These are phyloP conservation scores for Anisodus tanguticus DNA, from an alignment of 257 asterid species.

Conservation along the genomic window DNA sequence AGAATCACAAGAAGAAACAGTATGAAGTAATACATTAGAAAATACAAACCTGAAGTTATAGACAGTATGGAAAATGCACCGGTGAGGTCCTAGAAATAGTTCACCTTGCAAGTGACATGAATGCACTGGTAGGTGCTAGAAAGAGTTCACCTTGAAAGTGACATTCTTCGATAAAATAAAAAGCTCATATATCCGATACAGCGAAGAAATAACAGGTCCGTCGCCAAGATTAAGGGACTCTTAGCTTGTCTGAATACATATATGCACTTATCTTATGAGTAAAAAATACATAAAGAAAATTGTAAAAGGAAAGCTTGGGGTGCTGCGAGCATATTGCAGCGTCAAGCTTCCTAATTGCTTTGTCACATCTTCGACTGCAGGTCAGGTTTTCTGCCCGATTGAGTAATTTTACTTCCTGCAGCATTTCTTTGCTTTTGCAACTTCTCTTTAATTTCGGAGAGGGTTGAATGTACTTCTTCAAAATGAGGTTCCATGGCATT, in stretches of 20 bases:
- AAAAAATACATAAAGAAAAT: background rate
- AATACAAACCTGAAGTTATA: too few relatives aligned
- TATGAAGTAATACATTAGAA: too few relatives aligned
- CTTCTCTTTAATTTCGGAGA: conserved; percentile 49
- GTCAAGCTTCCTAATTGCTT: background rate
- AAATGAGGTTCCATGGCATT: conserved; percentile 66
- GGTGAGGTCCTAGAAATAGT: too few relatives aligned
- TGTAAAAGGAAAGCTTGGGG: background rate
- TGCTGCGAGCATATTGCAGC: background rate
- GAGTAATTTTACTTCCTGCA: conserved; percentile 13
- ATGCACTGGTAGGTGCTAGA: too few relatives aligned
- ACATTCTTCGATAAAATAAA: background rate
- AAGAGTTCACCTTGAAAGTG: too few relatives aligned
- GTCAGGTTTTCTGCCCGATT: conserved; percentile 22
- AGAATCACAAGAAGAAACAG: too few relatives aligned
- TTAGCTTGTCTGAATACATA: background rate
- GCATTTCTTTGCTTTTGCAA: conserved; percentile 41
- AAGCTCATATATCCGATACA: background rate
- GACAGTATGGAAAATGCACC: background rate
- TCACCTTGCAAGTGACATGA: too few relatives aligned
- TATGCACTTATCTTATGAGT: background rate
- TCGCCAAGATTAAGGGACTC: background rate
- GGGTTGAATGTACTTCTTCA: conserved; percentile 59
- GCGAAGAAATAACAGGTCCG: background rate
- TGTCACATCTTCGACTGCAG: conserved; percentile 48